These are phyloP conservation scores for Aspergillus fischeri DNA, from an alignment of 2,329 filamentous ascomycete genomes.

Conservation along the genomic window DNA sequence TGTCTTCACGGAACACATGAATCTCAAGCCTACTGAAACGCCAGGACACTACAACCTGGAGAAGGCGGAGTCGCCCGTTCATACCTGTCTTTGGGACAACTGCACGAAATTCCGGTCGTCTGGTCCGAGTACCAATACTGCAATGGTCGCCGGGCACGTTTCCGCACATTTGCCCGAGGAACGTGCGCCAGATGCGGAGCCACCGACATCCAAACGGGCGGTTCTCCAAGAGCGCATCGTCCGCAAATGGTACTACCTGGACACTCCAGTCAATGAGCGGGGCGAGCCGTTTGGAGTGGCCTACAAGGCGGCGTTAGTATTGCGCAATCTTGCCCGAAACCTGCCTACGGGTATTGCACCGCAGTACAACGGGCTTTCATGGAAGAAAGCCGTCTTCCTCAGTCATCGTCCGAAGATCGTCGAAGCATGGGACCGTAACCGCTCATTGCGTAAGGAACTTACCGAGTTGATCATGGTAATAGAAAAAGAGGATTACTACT, in stretches of 20 bases:
- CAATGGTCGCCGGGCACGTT: conserved; percentile 38
- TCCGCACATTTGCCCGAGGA: conserved; percentile 38
- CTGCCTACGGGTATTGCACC: conserved; percentile 32
- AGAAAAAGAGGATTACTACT: conserved; percentile 36
- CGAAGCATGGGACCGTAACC: conserved; percentile 38
- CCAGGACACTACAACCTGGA: conserved; percentile 35
- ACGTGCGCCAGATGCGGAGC: conserved; percentile 27
- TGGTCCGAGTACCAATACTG: conserved; percentile 32
- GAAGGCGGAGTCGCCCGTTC: conserved; percentile 28
- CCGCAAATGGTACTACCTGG: conserved; percentile 38
- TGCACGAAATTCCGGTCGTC: conserved; percentile 34
- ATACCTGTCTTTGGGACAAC: conserved; percentile 38
- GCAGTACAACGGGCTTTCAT: conserved; percentile 28
- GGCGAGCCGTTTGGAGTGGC: conserved; percentile 43
- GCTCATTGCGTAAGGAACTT: conserved; percentile 39
- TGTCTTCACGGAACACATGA: conserved; percentile 42
- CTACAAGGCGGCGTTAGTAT: conserved; percentile 44
- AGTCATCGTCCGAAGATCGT: conserved; percentile 36
- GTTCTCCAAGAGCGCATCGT: conserved; percentile 38
- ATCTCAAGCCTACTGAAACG: conserved; percentile 27
- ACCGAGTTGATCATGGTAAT: conserved; percentile 42
- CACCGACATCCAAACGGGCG: conserved; percentile 32
- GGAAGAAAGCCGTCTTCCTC: conserved; percentile 40
- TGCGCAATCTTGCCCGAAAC: conserved; percentile 45
- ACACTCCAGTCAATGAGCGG: conserved; percentile 40